Base-by-base conservation (phyloP, 768 basidiomycete genomes). In the Hypholoma fasciculare region DNA sequence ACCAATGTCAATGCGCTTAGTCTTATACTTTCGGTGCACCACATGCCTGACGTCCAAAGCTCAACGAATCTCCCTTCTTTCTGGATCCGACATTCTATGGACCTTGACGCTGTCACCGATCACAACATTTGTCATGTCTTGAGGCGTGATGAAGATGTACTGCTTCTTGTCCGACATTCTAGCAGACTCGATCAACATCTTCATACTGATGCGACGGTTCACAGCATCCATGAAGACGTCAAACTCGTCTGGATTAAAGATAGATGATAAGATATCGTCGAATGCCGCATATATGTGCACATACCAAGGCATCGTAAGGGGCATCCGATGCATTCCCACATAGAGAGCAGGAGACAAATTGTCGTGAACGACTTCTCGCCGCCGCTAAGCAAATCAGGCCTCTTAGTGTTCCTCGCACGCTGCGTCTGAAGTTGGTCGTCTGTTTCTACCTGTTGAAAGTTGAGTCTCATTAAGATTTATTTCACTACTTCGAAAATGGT, bases 311-410 rank as follows among this genome's bases (percentile, higher is more conserved):
- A 98, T 57, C 97, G 81, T 46, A 99, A 79, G 1, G 97, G 97
- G 69, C 96, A 96, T 1, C 92, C 89, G 55, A 96, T 94, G 13
- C 93, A 88, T 65, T 97, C 92, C 97, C 97, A 99, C 48, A 99
- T 78, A 4, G 97, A 88, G n/a, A 98, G 76, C 48, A 99, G 76
- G 51, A 99, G 72, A 64, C 94, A 96, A 61, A 98, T 94, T 0
- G 96, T 98, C 7, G 95, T 92, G 74, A 97, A 99, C 7, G 93
- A 96, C 72, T 97, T 96, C 72, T 98, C 96, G 38, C 96, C 96
- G 47, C 96, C 96, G 62, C 91, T 93, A 14, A 96, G 78, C 34
- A 89, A 89, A 39, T 86, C 86, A 4, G 94, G 90, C 66, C 95
- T 91, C 71, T 94, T 94, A 1, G 30, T 34, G 63, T 93, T 90